phyloP scores from a whole-genome alignment of 2,329 filamentous ascomycete species.

The Lasiodiplodia theobromae region DNA sequence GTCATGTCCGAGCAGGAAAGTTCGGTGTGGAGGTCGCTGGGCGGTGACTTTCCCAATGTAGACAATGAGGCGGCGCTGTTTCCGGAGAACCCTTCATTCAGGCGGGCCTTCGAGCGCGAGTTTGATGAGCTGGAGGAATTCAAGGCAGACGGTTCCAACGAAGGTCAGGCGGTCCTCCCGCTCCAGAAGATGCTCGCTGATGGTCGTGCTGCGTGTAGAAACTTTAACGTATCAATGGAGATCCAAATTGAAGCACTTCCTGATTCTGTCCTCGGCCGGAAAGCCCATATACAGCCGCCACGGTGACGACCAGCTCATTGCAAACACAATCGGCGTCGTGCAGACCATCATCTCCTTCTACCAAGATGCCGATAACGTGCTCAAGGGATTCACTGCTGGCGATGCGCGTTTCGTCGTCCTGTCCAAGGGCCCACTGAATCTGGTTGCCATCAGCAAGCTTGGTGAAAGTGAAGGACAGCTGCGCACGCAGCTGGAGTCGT shows the following conservation, averaged over 20 bases:
- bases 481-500: conserved; percentile 83
- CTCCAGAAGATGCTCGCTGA: conserved; percentile 39
- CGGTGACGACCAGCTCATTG: conserved; percentile 87
- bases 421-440: conserved; percentile 85
- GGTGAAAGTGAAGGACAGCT: conserved; percentile 92
- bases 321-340: conserved; percentile 91
- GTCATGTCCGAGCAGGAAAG: conserved; percentile 69
- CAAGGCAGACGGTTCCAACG: conserved; percentile 60
- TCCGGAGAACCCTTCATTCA: conserved; percentile 54
- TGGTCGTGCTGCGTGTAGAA: conserved; percentile 42
- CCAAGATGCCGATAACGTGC: conserved; percentile 76
- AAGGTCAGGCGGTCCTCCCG: conserved; percentile 59
- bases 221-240: conserved; percentile 77
- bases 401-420: conserved; percentile 84
- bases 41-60: conserved; percentile 60
- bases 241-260: conserved; percentile 93
- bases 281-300: conserved; percentile 98
- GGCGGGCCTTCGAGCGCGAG: conserved; percentile 75
- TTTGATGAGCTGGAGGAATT: conserved; percentile 77
- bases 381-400: conserved; percentile 87
- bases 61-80: conserved; percentile 60
- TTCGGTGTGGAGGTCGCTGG: conserved; percentile 72
- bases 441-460: conserved; percentile 90
- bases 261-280: conserved; percentile 93
- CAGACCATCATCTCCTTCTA: conserved; percentile 99